Conservation (phyloP, 768 basidiomycete genomes). For the Leccinum variicolor region DNA sequence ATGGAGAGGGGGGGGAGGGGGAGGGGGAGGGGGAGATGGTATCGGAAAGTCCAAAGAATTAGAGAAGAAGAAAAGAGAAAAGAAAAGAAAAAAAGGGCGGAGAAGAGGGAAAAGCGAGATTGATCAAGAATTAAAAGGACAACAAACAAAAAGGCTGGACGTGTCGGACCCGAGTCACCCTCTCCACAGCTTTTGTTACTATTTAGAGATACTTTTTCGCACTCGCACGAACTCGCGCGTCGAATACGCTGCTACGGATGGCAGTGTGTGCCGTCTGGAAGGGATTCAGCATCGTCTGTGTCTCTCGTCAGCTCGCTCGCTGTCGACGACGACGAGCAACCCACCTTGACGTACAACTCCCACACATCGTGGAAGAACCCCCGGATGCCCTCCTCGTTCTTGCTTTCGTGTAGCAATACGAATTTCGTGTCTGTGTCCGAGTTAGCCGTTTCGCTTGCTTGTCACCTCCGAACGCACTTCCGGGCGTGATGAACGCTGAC, state of each 20-base stretch:
- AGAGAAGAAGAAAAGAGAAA: slow-evolving; percentile 18
- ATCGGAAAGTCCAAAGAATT: slow-evolving; percentile 2
- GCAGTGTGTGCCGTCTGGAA: slow-evolving; percentile 89
- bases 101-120: neutral
- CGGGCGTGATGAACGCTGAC: slow-evolving; percentile 93
- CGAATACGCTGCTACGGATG: slow-evolving; percentile 80
- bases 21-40: neutral
- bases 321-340: slow-evolving; percentile 4
- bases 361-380: slow-evolving; percentile 93
- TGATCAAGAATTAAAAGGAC: slow-evolving; percentile 7
- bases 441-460: neutral
- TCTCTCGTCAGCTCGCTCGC: neutral
- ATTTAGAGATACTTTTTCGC: slow-evolving; percentile 76
- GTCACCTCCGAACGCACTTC: slow-evolving; percentile 56
- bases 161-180: slow-evolving; percentile 14
- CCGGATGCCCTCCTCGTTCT: slow-evolving; percentile 96
- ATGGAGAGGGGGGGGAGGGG: neutral
- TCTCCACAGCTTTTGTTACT: slow-evolving; percentile 1
- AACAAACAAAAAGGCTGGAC: slow-evolving; percentile 19
- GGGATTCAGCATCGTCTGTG: slow-evolving; percentile 91
- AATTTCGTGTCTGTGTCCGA: slow-evolving; percentile 82
- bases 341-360: slow-evolving; percentile 96
- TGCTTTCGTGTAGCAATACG: slow-evolving; percentile 87
- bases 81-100: neutral
- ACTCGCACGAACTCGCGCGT: slow-evolving; percentile 76